Evolutionary conservation across 1,139 yeast genomes (phyloP).

Genomic region (Arxiozyma slooffiae): DNA sequence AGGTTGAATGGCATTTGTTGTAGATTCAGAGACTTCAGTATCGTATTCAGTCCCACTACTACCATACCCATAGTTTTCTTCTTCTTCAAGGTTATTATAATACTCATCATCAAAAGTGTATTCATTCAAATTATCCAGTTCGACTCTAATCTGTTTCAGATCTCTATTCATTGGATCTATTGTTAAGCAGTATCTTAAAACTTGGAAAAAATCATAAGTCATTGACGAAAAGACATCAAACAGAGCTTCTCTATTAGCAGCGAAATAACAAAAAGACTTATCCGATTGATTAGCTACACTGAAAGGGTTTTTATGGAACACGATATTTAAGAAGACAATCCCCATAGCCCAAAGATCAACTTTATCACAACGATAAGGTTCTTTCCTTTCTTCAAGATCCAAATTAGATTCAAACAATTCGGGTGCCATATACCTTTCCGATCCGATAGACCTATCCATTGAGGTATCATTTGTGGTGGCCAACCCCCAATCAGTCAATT

Average conservation of each 20-base stretch:
- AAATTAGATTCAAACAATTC: slow-evolving; percentile 56
- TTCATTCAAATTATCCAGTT: slow-evolving; percentile 49
- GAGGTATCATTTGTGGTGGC: slow-evolving; percentile 61
- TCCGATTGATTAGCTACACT: slow-evolving; percentile 75
- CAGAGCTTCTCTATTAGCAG: slow-evolving; percentile 76
- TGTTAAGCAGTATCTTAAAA: slow-evolving; percentile 65
- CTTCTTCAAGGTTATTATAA: slow-evolving; percentile 33
- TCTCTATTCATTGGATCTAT: slow-evolving; percentile 84
- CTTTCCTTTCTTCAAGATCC: slow-evolving; percentile 36
- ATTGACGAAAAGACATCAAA: slow-evolving; percentile 88
- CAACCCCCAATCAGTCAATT: slow-evolving; percentile 86
- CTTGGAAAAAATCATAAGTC: slow-evolving; percentile 79
- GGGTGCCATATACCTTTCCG: slow-evolving; percentile 96
- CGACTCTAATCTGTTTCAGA: slow-evolving; percentile 47
- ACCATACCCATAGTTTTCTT: slow-evolving; percentile 7
- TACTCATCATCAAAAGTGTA: slow-evolving; percentile 82
- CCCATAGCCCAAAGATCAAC: slow-evolving; percentile 94
- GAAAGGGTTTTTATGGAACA: slow-evolving; percentile 88
- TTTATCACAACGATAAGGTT: slow-evolving; percentile 70
- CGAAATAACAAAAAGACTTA: slow-evolving; percentile 78
- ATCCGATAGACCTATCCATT: slow-evolving; percentile 82
- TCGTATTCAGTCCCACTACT: slow-evolving; percentile 19
- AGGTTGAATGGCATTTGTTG: slow-evolving; percentile 8
- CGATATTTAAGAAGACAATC: slow-evolving; percentile 70
- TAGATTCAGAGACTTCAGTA: slow-evolving; percentile 6